Conservation (phyloP, 78 protist genomes). For the Creolimax fragrantissima region DNA sequence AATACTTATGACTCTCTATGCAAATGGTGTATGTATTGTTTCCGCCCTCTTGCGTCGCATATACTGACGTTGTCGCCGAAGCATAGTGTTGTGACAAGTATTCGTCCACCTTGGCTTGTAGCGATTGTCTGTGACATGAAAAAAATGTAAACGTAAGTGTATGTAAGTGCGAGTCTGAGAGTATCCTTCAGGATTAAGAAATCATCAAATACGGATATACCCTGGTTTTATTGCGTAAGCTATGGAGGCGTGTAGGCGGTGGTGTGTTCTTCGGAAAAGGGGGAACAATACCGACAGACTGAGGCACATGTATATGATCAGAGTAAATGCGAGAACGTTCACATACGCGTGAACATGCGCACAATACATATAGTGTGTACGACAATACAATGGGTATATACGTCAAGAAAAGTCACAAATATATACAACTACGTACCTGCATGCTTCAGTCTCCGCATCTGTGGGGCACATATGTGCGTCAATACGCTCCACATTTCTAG, state of each 20-base stretch:
- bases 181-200: too few relatives aligned
- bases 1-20: constrained; percentile 13
- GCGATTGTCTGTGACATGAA: not conserved
- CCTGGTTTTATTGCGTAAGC: too few relatives aligned
- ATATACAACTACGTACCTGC: not conserved
- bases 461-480: not conserved
- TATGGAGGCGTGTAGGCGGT: too few relatives aligned
- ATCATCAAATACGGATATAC: too few relatives aligned
- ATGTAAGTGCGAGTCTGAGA: not conserved
- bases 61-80: not conserved
- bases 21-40: constrained; percentile 1
- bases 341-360: too few relatives aligned
- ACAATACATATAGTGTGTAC: too few relatives aligned
- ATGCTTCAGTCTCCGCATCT: not conserved
- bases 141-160: too few relatives aligned
- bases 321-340: too few relatives aligned
- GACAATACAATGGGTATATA: too few relatives aligned
- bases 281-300: not conserved
- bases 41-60: not conserved
- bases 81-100: not conserved
- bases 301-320: not conserved
- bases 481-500: not conserved
- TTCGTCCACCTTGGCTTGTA: not conserved
- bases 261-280: too few relatives aligned
- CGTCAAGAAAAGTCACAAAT: too few relatives aligned